These are phyloP conservation scores for Abrus pulchellus DNA, from an alignment of 306 rosid species.

Conservation along the genomic window DNA sequence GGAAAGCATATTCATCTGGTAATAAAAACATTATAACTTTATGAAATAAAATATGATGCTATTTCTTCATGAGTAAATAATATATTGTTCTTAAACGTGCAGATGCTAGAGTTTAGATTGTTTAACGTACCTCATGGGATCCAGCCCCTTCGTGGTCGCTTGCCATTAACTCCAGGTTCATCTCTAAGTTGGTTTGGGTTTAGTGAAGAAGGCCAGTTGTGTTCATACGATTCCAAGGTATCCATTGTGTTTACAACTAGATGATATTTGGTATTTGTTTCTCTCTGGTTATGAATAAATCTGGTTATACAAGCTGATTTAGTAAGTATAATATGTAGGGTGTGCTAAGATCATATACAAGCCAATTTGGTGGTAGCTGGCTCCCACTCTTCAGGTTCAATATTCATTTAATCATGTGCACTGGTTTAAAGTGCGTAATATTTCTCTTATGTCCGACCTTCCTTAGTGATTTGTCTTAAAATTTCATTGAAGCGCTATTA, in stretches of 20 bases:
- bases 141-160: slow-evolving; percentile 67
- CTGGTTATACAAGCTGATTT: slow-evolving; percentile 39
- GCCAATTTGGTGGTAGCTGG: slow-evolving; percentile 95
- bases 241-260: slow-evolving; percentile 17
- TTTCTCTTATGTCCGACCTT: slow-evolving; percentile 22
- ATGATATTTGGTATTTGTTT: slow-evolving; percentile 23
- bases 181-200: slow-evolving; percentile 88
- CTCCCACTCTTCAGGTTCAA: slow-evolving; percentile 91
- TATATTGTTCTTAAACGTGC: slow-evolving; percentile 50
- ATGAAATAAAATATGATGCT: not conserved
- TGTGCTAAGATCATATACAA: slow-evolving; percentile 78
- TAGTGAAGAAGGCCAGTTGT: slow-evolving; percentile 85
- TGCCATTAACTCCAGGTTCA: slow-evolving; percentile 93
- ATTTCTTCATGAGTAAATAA: slow-evolving; percentile 31
- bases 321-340: slow-evolving; percentile 63
- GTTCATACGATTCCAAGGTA: slow-evolving; percentile 96
- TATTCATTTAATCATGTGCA: slow-evolving; percentile 39
- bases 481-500: slow-evolving; percentile 70
- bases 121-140: slow-evolving; percentile 66
- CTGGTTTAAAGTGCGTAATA: not conserved
- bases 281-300: slow-evolving; percentile 33
- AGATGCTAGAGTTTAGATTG: slow-evolving; percentile 80
- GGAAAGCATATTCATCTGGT: slow-evolving; percentile 31
- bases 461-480: slow-evolving; percentile 35
- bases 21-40: slow-evolving; percentile 13